Percentiles rank a stretch among this genome's conserved stretches.
phyloP scores from a whole-genome alignment of 768 basidiomycete species.

The Clavulina sp. region DNA sequence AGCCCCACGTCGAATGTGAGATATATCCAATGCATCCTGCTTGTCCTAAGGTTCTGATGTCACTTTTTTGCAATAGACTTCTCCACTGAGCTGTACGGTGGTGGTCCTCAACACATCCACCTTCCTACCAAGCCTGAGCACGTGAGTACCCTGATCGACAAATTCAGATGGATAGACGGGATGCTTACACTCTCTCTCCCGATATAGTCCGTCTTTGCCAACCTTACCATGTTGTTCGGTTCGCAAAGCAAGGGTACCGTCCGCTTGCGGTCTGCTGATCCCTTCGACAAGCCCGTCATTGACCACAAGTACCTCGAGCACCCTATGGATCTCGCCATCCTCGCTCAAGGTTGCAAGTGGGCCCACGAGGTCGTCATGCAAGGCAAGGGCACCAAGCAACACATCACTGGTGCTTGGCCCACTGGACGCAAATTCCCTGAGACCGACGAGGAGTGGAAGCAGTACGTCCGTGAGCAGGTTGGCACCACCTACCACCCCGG shows the following conservation, averaged over 20 bases:
- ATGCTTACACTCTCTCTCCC: neutral
- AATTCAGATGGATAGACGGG: neutral
- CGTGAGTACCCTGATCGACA: neutral
- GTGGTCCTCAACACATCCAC: neutral
- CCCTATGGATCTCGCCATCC: neutral
- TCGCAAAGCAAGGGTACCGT: slow-evolving; percentile 6
- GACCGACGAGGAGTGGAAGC: slow-evolving; percentile 3
- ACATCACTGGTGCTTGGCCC: neutral
- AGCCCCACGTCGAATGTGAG: neutral
- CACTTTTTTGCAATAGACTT: neutral
- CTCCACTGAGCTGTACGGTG: neutral
- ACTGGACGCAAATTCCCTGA: neutral
- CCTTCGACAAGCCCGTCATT: slow-evolving; percentile 3
- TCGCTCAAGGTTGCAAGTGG: slow-evolving; percentile 4
- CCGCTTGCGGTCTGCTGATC: slow-evolving; percentile 7
- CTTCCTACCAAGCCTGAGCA: neutral
- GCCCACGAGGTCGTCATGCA: slow-evolving; percentile 5
- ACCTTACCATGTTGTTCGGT: slow-evolving; percentile 1
- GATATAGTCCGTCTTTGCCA: neutral
- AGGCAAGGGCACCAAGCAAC: neutral
- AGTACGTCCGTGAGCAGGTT: slow-evolving; percentile 3
- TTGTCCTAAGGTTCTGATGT: neutral
- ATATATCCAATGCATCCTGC: neutral
- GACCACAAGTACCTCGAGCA: slow-evolving; percentile 8
- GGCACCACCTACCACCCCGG: slow-evolving; percentile 7